Evolutionary conservation across 2,329 filamentous ascomycete genomes (phyloP).

Genomic region (Passalora sequoiae): DNA sequence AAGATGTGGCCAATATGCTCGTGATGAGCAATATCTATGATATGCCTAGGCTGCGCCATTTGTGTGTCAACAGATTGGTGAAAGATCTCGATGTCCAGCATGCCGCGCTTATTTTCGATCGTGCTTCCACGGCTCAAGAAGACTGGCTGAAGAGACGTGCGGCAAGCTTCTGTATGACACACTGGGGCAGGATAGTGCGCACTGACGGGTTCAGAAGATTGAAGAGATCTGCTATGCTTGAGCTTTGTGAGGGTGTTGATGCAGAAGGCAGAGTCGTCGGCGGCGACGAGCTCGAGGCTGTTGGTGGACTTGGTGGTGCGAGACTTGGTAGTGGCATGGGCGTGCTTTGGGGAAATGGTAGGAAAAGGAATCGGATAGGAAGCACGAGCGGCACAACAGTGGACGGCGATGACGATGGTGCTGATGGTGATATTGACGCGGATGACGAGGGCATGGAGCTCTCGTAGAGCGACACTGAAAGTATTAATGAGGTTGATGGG

Average conservation of each 20-base stretch:
- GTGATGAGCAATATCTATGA: constrained; percentile 99
- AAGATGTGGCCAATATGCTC: constrained; percentile 85
- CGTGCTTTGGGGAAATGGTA: constrained; percentile 32
- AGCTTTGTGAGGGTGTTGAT: constrained; percentile 89
- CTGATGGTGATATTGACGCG: constrained; percentile 24
- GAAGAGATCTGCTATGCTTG: constrained; percentile 73
- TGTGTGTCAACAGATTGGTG: constrained; percentile 85
- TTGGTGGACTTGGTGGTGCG: constrained; percentile 51
- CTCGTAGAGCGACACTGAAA: constrained; percentile 12
- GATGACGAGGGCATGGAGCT: constrained; percentile 34
- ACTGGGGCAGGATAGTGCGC: constrained; percentile 91
- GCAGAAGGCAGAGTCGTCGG: constrained; percentile 85
- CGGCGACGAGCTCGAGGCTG: constrained; percentile 71
- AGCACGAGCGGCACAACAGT: constrained; percentile 42
- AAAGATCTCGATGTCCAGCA: constrained; percentile 92
- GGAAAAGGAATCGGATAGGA: constrained; percentile 42
- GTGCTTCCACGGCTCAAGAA: constrained; percentile 81
- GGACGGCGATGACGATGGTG: constrained; percentile 39
- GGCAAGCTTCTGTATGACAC: constrained; percentile 79
- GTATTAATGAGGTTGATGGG: no score
- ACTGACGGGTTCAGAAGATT: constrained; percentile 81
- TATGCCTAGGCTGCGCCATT: constrained; percentile 82
- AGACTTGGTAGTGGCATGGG: constrained; percentile 39
- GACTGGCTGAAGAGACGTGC: constrained; percentile 89
- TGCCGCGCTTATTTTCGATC: constrained; percentile 94